Percentiles rank a stretch among this genome's conserved stretches.
Evolutionary conservation across 2,329 filamentous ascomycete species (phyloP).

Genomic region (Apiospora aurea): DNA sequence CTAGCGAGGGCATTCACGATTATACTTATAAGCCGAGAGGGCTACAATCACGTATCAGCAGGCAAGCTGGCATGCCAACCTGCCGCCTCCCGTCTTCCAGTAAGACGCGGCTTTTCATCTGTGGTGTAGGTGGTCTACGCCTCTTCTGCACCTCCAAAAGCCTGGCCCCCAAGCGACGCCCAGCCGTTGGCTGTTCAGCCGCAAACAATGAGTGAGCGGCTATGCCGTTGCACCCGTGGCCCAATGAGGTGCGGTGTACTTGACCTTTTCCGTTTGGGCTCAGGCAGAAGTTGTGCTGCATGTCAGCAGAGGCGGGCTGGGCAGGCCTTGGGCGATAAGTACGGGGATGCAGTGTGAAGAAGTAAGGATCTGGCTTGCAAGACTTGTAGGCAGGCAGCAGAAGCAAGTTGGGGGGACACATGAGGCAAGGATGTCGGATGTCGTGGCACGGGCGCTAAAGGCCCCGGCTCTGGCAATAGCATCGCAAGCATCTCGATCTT

Average conservation of each 20-base stretch:
- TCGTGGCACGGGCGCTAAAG: background rate
- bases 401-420: background rate
- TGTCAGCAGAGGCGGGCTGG: conserved; percentile 5
- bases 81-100: background rate
- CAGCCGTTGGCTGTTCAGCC: background rate
- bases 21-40: background rate
- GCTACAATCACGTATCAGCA: background rate
- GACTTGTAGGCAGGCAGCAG: background rate
- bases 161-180: background rate
- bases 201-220: background rate
- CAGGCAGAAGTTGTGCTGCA: background rate
- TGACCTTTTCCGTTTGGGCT: background rate
- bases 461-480: too few relatives aligned
- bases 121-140: background rate
- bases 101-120: background rate
- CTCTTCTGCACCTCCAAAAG: background rate
- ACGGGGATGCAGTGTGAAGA: background rate
- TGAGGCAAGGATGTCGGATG: background rate
- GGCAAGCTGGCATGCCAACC: background rate
- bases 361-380: background rate
- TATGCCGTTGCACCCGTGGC: background rate
- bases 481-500: background rate
- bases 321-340: background rate
- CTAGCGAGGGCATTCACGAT: background rate
- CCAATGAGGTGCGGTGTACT: background rate